phyloP scores from a whole-genome alignment of 805 yeast species.

The Candida easanensis region DNA sequence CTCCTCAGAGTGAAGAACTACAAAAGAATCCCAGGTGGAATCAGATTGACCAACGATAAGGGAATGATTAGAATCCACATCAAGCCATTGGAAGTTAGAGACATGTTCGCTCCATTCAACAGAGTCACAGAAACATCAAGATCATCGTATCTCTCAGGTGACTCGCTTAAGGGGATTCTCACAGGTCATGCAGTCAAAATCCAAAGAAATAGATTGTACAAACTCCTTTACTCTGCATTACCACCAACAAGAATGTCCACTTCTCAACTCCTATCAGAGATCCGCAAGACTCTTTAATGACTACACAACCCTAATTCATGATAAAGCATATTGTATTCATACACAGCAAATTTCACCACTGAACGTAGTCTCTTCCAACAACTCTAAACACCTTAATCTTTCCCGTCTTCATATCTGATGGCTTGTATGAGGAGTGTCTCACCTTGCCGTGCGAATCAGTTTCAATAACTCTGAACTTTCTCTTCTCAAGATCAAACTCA shows the following conservation, averaged over 20 bases:
- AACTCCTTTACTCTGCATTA: constrained; percentile 48
- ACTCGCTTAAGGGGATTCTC: constrained; percentile 38
- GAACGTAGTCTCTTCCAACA: constrained; percentile 68
- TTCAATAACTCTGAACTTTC: constrained; percentile 67
- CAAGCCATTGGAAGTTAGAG: constrained; percentile 41
- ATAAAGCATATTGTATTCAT: too few relatives aligned
- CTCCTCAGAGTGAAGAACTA: constrained; percentile 79
- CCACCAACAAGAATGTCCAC: constrained; percentile 34
- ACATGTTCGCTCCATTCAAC: constrained; percentile 49
- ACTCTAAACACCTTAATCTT: constrained; percentile 76
- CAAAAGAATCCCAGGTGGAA: constrained; percentile 61
- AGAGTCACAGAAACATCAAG: constrained; percentile 38
- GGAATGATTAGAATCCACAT: constrained; percentile 34
- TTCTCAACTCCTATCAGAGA: constrained; percentile 7
- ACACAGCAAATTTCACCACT: too few relatives aligned
- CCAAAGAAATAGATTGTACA: constrained; percentile 48
- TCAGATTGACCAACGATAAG: constrained; percentile 29
- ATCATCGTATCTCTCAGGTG: constrained; percentile 40
- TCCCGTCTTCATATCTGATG: constrained; percentile 76
- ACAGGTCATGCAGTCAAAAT: constrained; percentile 43
- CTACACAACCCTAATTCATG: too few relatives aligned
- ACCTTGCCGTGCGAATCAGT: constrained; percentile 48
- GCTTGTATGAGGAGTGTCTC: constrained; percentile 57
- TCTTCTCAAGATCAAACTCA: constrained; percentile 73
- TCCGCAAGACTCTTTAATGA: constrained; percentile 5